These are phyloP conservation scores for Leccinum huronense DNA, from an alignment of 1,284 basidiomycete genomes.

Conservation along the genomic window DNA sequence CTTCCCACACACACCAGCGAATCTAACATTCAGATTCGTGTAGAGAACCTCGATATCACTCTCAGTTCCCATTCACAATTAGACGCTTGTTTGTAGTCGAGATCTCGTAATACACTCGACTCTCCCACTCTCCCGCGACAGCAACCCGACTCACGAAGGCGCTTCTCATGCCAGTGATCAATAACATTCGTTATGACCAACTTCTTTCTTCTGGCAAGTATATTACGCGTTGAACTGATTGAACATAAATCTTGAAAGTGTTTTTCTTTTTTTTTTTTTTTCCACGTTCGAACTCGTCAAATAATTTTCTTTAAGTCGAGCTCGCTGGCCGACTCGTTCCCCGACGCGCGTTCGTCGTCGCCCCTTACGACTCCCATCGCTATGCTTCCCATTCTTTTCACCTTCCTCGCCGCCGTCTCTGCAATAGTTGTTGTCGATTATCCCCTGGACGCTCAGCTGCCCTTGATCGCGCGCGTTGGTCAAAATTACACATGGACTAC, in stretches of 20 bases:
- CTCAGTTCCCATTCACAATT: no score
- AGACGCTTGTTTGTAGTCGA: no score
- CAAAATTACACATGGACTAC: conserved; percentile 61
- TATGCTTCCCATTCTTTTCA: conserved; percentile 67
- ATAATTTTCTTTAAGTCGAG: conserved; percentile 31
- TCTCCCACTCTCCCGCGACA: no score
- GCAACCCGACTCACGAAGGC: no score
- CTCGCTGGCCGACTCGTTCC: conserved; percentile 61
- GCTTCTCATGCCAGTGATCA: no score
- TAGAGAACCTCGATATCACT: background rate
- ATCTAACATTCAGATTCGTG: background rate
- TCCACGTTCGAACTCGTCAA: no score
- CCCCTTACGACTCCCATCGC: conserved; percentile 46
- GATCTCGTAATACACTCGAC: no score
- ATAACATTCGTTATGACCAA: no score
- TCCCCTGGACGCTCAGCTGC: conserved; percentile 59
- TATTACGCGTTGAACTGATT: conserved; percentile 17
- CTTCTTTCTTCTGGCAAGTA: no score
- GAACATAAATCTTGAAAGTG: no score
- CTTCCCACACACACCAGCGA: background rate
- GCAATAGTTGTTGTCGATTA: conserved; percentile 48
- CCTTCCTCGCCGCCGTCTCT: conserved; percentile 39
- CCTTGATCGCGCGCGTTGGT: conserved; percentile 59
- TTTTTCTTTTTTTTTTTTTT: conserved; percentile 9
- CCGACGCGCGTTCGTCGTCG: conserved; percentile 42